phyloP scores from a whole-genome alignment of 2,329 filamentous ascomycete genomes.

The Pseudogymnoascus sp. region DNA sequence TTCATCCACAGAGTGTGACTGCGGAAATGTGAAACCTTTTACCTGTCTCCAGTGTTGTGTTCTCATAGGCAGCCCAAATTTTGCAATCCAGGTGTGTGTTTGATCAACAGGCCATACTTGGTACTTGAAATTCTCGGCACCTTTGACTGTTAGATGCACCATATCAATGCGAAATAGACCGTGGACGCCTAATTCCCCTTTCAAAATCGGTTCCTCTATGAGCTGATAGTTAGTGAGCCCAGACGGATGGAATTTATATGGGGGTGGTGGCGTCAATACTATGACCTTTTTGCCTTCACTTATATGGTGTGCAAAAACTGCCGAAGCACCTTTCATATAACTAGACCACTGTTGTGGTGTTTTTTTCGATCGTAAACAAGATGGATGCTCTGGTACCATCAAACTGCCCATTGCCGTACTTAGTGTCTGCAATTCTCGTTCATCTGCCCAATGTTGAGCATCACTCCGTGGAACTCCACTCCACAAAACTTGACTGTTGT shows the following conservation, averaged over 20 bases:
- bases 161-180: constrained; percentile 21
- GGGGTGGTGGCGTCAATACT: constrained; percentile 25
- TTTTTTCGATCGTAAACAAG: constrained; percentile 16
- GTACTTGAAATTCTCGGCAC: constrained; percentile 23
- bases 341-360: constrained; percentile 17
- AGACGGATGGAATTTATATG: constrained; percentile 24
- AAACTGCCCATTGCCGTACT: constrained; percentile 24
- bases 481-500: constrained; percentile 24
- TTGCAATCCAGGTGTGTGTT: constrained; percentile 17
- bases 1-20: background rate
- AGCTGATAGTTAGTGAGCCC: constrained; percentile 23
- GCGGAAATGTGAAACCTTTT: background rate
- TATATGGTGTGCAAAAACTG: constrained; percentile 25
- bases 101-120: constrained; percentile 24
- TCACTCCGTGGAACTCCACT: constrained; percentile 21
- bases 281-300: constrained; percentile 18
- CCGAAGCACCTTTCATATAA: constrained; percentile 24
- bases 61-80: constrained; percentile 14
- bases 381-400: constrained; percentile 18
- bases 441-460: constrained; percentile 24
- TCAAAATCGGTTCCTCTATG: constrained; percentile 26
- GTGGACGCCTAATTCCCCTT: background rate
- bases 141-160: constrained; percentile 24
- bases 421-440: constrained; percentile 24
- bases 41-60: background rate